These are phyloP conservation scores for Starmerella kuoi DNA, from an alignment of 805 yeast genomes.

Conservation along the genomic window DNA sequence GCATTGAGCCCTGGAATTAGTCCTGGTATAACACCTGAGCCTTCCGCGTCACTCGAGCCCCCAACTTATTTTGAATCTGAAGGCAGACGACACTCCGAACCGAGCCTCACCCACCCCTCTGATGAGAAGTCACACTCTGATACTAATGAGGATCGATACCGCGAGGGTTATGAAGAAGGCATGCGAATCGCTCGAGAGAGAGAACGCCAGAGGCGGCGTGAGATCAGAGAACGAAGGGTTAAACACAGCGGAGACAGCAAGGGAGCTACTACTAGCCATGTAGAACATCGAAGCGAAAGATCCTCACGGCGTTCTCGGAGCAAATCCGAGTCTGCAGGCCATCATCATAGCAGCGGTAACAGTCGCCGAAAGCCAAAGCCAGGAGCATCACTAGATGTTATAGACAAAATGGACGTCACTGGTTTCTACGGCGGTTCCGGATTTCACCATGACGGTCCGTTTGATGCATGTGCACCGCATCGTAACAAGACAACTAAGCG, in stretches of 20 bases:
- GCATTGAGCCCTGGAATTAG: background rate
- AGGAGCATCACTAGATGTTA: slow-evolving; percentile 69
- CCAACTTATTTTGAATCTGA: slow-evolving; percentile 17
- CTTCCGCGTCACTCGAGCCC: no score
- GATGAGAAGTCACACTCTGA: slow-evolving; percentile 18
- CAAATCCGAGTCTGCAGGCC: slow-evolving; percentile 18
- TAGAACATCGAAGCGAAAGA: slow-evolving; percentile 6
- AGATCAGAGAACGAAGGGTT: slow-evolving; percentile 19
- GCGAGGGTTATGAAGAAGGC: slow-evolving; percentile 21
- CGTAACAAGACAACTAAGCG: slow-evolving; percentile 52
- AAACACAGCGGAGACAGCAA: background rate
- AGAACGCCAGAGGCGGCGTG: slow-evolving; percentile 22
- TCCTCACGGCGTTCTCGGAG: slow-evolving; percentile 17
- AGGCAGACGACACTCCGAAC: slow-evolving; percentile 19
- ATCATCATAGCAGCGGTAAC: background rate
- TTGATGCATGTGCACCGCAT: slow-evolving; percentile 96
- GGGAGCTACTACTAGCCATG: slow-evolving; percentile 4
- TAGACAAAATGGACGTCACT: slow-evolving; percentile 90
- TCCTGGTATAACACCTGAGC: background rate
- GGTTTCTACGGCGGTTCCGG: slow-evolving; percentile 86
- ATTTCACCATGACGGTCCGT: slow-evolving; percentile 98
- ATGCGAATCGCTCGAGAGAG: slow-evolving; percentile 20
- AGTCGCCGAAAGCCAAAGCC: slow-evolving; percentile 27
- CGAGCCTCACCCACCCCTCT: slow-evolving; percentile 9
- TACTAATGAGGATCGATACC: slow-evolving; percentile 17